Evolutionary conservation across 768 basidiomycete species (phyloP), one percentile per base, ranked within the genome.

Genomic region (Boletus subcaerulescens): DNA sequence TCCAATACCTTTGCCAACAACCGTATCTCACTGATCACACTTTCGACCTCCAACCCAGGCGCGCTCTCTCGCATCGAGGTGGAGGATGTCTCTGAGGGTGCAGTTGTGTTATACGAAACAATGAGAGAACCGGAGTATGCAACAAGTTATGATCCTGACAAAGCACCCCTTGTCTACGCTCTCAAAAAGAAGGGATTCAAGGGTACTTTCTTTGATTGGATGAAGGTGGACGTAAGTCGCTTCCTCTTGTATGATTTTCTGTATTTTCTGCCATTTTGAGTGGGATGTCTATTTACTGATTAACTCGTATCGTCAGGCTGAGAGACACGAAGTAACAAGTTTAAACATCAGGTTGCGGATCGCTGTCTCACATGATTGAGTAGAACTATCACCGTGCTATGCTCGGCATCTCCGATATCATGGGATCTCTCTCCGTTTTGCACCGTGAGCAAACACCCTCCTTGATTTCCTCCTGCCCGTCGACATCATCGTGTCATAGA

Each of bases 1-100:
- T 59, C 60, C 10, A 62, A 71, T 17, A 52, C 52, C 0, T 73
- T 70, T 55, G 65, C 70, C 12, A 73, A 73, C 49, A 73, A 68
- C 42, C 72, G 69, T n/a, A 59, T 72, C 26, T 73, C 72, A 3
- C 61, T 70, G 10, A 44, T 66, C 1, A 60, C 68, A 9, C 58
- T 53, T 40, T 61, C 64, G 12, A 48, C 9, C 31, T 63, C 49
- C 20, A 40, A 53, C 29, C 13, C 54, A 0, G 59, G 58, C 5
- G 61, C 48, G 14, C 50, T 64, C 10, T 48, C 53, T 0, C 53
- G 52, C 11, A 35, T 58, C 17, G 32, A 50, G 10, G 29, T 52
- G 2, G 57, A 58, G 24, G 58, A 66, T 47, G 45, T 53, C 13
- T 45, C 56, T 13, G 50, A 50, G 44, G 60, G 51, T 29, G 62